Evolutionary conservation across 257 asterid species (phyloP), one percentile per base, ranked within the genome.

Genomic region (Craterostigma plantagineum): DNA sequence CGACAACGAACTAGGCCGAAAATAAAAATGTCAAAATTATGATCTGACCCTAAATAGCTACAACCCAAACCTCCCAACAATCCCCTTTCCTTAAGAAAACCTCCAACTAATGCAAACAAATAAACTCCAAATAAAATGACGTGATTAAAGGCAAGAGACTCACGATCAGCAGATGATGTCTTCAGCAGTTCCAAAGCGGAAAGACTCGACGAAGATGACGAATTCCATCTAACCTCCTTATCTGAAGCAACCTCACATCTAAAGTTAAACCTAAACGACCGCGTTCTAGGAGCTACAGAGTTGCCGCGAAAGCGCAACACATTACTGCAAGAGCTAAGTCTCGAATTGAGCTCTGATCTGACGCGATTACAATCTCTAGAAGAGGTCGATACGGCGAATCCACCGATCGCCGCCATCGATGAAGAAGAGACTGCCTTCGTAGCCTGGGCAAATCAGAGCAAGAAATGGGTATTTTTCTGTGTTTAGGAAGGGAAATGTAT

Each of bases 141-240:
- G 35, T n/a, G 1, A 44, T 45, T 43, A 34, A 7, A 9, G 18
- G 7, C 8, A 23, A n/a, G n/a, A 23, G 45, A 59, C 84, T 68
- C 60, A 84, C 96, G 79, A 50, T 72, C 74, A 35, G 74, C 78
- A 3, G 83, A 76, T 30, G 96, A 77, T 35, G 78, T 37, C 69
- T 80, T 85, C 33, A 85, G 91, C 35, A 77, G 62, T 65, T 85
- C 80, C 66, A 85, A 56, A 62, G 92, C 93, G n/a, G 90, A 62
- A 15, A 66, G 65, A 47, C 85, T 72, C 23, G 90, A 23, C 30
- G 30, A 23, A 23, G 30, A n/a, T n/a, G n/a, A 72, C n/a, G 70
- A 9, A 53, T 48, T 67, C 38, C 81, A 62, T 45, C 42, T 68
- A 51, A 51, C 43, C 63, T 43, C 65, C 33, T 51, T 35, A 13